Evolutionary conservation across 1,284 basidiomycete species (phyloP).

Genomic region (Ustilago nuda): DNA sequence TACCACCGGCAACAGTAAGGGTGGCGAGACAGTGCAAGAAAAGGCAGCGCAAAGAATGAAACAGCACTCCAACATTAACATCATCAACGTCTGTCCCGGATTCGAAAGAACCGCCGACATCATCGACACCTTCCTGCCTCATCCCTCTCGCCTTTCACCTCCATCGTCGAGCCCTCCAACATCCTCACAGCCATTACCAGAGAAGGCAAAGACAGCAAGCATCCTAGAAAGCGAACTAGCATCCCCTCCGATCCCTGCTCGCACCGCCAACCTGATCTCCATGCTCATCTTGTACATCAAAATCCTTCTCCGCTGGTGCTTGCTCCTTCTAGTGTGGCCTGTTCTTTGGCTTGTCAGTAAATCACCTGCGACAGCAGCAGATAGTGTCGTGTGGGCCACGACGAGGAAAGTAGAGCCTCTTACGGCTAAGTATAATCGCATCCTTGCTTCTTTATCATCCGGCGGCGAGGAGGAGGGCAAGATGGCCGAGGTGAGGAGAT

Average conservation of each 20-base stretch:
- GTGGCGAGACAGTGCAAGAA: background rate
- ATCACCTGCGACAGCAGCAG: conserved; percentile 44
- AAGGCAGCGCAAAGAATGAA: conserved; percentile 19
- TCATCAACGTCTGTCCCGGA: conserved; percentile 63
- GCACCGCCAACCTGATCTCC: background rate
- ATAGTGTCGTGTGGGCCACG: conserved; percentile 51
- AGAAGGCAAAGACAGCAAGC: background rate
- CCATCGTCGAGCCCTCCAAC: background rate
- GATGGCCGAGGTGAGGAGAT: conserved; percentile 6
- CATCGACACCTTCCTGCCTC: conserved; percentile 37
- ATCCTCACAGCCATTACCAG: background rate
- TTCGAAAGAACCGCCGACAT: conserved; percentile 58
- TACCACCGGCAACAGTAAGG: background rate
- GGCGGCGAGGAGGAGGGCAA: background rate
- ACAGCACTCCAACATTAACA: conserved; percentile 53
- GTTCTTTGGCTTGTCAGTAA: conserved; percentile 55
- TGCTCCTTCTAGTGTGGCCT: conserved; percentile 36
- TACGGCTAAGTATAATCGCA: conserved; percentile 10
- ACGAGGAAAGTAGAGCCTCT: conserved; percentile 35
- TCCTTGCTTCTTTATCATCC: conserved; percentile 2
- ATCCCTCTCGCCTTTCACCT: background rate
- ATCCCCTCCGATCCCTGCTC: background rate
- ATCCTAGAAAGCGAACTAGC: background rate
- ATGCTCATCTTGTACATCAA: background rate
- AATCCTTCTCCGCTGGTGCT: conserved; percentile 12